Base-by-base conservation (phyloP, 768 basidiomycete species). In the Tulasnella sp. region DNA sequence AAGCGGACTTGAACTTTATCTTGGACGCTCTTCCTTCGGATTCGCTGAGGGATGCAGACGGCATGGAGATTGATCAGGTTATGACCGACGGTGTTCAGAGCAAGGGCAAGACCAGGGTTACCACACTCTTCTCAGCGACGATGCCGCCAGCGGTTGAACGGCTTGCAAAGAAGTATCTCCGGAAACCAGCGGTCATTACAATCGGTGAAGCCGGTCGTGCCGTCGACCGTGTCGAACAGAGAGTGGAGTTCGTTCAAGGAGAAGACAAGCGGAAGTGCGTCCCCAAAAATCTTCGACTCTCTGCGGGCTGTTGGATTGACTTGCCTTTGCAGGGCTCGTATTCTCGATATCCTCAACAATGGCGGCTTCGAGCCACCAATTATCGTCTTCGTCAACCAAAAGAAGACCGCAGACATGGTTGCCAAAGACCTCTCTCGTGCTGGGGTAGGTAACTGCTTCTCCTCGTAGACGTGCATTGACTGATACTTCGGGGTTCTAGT, bases 381-480 rank as follows among this genome's bases (percentile, higher is more conserved):
- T 80, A 99, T 99, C 79, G 93, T 96, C 25, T 99, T 99, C 84
- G 96, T 98, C 86, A 99, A 99, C 83, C 96, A 99, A 84, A 99
- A 99, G 87, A 97, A 98, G 87, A 97, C 95, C 15, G 97, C 96
- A 71, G 97, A 99, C 82, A 94, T 96, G 91, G 94, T 99, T 40
- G 92, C 94, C 49, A 96, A 96, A 82, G 96, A 98, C 81, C 86
- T 99, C 1, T 90, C 91, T 70, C 92, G 95, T 72, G 94, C 91
- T 52, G 92, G 93, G 29, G 93, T 96, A 82, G 54, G 93, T 88
- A 31, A 34, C 25, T 39, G 25, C n/a, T 31, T 70, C n/a, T 72
- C 17, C 15, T 38, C 74, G 0, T 25, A 17, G 37, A 6, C 49
- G 1, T 37, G 19, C 45, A 71, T 77, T n/a, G 67, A 72, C 71